These are phyloP conservation scores for Phytophthora foliorum DNA, from an alignment of 352 stramenopile species.

Conservation along the genomic window DNA sequence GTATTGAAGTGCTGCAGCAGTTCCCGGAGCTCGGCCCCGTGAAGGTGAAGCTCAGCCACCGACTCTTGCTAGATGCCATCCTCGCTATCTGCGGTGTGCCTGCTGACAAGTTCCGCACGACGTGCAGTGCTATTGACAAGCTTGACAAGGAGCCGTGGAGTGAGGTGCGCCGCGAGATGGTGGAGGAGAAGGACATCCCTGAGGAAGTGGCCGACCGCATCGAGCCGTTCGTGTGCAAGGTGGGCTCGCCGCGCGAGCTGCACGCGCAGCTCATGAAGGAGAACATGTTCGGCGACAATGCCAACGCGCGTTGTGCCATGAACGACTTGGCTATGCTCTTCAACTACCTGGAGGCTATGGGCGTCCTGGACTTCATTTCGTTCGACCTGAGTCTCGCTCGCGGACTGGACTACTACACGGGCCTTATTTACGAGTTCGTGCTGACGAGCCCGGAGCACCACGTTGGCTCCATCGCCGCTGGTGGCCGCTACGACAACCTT, in stretches of 20 bases:
- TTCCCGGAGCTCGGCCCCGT: slow-evolving; percentile 92
- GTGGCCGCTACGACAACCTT: slow-evolving; percentile 98
- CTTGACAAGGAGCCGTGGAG: slow-evolving; percentile 98
- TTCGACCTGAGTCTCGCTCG: slow-evolving; percentile 98
- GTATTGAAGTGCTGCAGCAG: slow-evolving; percentile 92
- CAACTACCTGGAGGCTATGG: slow-evolving; percentile 98
- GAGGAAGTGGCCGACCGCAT: slow-evolving; percentile 95
- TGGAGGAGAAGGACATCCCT: slow-evolving; percentile 97
- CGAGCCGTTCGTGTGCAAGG: slow-evolving; percentile 93
- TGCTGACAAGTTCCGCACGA: slow-evolving; percentile 97
- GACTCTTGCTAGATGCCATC: slow-evolving; percentile 97
- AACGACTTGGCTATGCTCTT: slow-evolving; percentile 96
- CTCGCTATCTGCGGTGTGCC: slow-evolving; percentile 98
- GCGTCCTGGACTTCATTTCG: slow-evolving; percentile 93
- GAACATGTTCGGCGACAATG: slow-evolving; percentile 93
- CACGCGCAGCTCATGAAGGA: slow-evolving; percentile 78
- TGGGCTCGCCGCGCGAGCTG: slow-evolving; percentile 89
- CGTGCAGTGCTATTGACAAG: slow-evolving; percentile 99
- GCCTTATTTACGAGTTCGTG: slow-evolving; percentile 99
- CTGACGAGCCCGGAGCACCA: slow-evolving; percentile 90
- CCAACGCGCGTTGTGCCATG: slow-evolving; percentile 87
- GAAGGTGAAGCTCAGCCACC: slow-evolving; percentile 99
- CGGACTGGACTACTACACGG: slow-evolving; percentile 99
- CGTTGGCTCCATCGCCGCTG: slow-evolving; percentile 98
- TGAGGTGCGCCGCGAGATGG: slow-evolving; percentile 93